These are phyloP conservation scores for Saccharomyces hybrid DNA, from an alignment of 1,139 yeast species.

Conservation along the genomic window DNA sequence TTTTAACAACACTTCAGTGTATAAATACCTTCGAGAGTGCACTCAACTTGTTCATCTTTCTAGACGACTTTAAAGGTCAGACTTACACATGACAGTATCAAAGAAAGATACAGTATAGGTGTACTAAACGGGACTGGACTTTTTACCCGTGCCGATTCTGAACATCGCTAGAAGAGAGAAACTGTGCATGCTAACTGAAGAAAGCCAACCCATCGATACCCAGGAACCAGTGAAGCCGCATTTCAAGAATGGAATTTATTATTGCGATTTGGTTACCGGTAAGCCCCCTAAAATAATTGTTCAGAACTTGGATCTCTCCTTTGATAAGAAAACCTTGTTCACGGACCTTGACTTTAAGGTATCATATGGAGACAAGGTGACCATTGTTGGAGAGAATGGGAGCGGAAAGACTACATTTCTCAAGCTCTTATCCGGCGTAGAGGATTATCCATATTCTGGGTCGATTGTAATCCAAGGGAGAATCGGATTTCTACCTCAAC, in stretches of 20 bases:
- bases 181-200: not conserved
- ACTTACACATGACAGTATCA: not conserved
- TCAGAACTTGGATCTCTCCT: constrained; percentile 9
- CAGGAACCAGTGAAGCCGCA: constrained; percentile 7
- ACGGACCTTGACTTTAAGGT: constrained; percentile 11
- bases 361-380: constrained; percentile 12
- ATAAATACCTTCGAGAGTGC: not conserved
- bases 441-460: constrained; percentile 12
- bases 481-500: constrained; percentile 13
- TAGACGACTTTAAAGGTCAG: not conserved
- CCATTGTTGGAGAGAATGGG: constrained; percentile 14
- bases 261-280: constrained; percentile 10
- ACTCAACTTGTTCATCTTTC: not conserved
- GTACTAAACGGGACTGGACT: no score
- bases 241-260: constrained; percentile 11
- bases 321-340: constrained; percentile 11
- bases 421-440: constrained; percentile 9
- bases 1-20: not conserved
- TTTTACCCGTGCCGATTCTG: no score
- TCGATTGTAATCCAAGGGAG: constrained; percentile 12
- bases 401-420: constrained; percentile 13
- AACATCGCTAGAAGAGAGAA: not conserved
- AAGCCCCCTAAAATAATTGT: constrained; percentile 11
- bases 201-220: not conserved
- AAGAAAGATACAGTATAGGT: not conserved